Percentiles rank a stretch among this genome's conserved stretches.
These are phyloP conservation scores for Pyropia haitanensis DNA, from an alignment of 23 red algal genomes.

Conservation along the genomic window DNA sequence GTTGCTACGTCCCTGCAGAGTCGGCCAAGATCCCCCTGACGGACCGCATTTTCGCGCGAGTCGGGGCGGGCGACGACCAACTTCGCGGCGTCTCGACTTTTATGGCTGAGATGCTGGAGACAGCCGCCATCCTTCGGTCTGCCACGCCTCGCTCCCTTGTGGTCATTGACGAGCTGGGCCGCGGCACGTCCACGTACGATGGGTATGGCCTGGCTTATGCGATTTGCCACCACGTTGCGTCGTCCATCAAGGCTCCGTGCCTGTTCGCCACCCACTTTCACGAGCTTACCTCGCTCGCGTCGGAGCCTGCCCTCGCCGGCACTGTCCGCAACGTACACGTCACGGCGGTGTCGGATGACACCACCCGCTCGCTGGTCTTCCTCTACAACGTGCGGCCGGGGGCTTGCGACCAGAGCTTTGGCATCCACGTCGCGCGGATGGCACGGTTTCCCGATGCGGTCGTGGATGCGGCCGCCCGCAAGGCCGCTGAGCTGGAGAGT, in stretches of 20 bases:
- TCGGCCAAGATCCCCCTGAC: slow-evolving; percentile 56
- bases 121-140: slow-evolving; percentile 72
- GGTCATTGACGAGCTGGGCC: slow-evolving; percentile 94
- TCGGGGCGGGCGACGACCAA: slow-evolving; percentile 89
- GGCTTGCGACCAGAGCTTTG: slow-evolving; percentile 84
- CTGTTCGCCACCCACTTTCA: slow-evolving; percentile 98
- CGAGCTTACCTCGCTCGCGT: slow-evolving; percentile 66
- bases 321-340: slow-evolving; percentile 80
- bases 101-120: slow-evolving; percentile 99
- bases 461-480: slow-evolving; percentile 43
- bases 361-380: slow-evolving; percentile 46
- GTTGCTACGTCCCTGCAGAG: slow-evolving; percentile 74
- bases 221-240: slow-evolving; percentile 62
- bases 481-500: slow-evolving; percentile 65
- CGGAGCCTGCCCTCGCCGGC: slow-evolving; percentile 4
- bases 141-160: slow-evolving; percentile 70
- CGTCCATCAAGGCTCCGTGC: slow-evolving; percentile 28
- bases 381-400: slow-evolving; percentile 83
- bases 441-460: slow-evolving; percentile 75
- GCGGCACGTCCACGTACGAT: slow-evolving; percentile 82
- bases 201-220: slow-evolving; percentile 90
- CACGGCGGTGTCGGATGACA: slow-evolving; percentile 38
- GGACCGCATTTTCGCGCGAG: slow-evolving; percentile 84
- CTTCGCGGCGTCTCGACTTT: slow-evolving; percentile 83
- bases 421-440: slow-evolving; percentile 92